Evolutionary conservation across 1,284 basidiomycete species (phyloP).

Genomic region (Ceratobasidium papillatum): DNA sequence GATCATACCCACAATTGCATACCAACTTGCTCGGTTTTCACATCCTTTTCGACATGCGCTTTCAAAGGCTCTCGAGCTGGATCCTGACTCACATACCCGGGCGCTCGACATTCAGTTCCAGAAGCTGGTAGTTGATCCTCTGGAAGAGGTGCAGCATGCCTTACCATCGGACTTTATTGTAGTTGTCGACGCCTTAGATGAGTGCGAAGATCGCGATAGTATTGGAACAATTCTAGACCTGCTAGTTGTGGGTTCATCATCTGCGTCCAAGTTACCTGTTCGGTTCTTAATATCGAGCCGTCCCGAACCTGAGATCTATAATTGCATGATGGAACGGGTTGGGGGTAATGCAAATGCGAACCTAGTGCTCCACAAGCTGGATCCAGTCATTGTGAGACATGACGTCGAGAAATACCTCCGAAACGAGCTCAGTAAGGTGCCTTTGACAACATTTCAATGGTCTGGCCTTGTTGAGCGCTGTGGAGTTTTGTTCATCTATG

Average conservation of each 20-base stretch:
- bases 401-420: conserved; percentile 8
- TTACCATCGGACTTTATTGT: background rate
- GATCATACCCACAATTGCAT: conserved; percentile 2
- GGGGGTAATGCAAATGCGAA: background rate
- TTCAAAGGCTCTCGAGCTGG: background rate
- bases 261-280: too few species aligned
- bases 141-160: background rate
- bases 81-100: background rate
- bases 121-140: background rate
- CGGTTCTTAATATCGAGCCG: background rate
- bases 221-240: background rate
- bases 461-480: background rate
- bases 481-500: conserved; percentile 24
- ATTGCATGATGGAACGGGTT: background rate
- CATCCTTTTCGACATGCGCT: background rate
- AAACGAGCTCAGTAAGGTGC: background rate
- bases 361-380: conserved; percentile 1
- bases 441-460: background rate
- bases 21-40: conserved; percentile 1
- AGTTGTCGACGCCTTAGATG: conserved; percentile 18
- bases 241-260: too few species aligned
- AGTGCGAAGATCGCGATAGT: conserved; percentile 3
- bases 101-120: background rate
- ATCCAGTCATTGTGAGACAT: background rate
- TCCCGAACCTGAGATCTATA: conserved; percentile 1